phyloP scores from a whole-genome alignment of 108 stramenopile genomes.

The Schizochytrium sp. region DNA sequence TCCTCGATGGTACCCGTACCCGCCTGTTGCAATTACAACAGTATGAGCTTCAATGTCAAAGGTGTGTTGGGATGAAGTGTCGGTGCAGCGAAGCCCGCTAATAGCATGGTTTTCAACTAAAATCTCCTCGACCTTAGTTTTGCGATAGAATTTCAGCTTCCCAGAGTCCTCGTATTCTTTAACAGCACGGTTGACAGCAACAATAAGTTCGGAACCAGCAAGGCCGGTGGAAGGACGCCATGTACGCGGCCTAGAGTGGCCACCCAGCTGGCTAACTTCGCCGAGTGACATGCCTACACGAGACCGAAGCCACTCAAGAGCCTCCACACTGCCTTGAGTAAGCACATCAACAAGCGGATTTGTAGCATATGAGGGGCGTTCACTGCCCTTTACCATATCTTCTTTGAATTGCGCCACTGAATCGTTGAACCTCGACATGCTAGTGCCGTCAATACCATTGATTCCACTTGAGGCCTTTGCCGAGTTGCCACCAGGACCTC shows the following conservation, averaged over 20 bases:
- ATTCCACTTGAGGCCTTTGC: conserved; percentile 92
- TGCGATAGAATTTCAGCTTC: conserved; percentile 80
- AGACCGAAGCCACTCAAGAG: conserved; percentile 84
- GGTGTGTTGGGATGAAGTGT: conserved; percentile 63
- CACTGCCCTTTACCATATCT: conserved; percentile 86
- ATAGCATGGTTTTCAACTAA: conserved; percentile 21
- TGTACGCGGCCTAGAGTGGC: conserved; percentile 86
- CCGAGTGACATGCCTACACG: conserved; percentile 85
- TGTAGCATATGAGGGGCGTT: conserved; percentile 71
- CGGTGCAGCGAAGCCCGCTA: conserved; percentile 62
- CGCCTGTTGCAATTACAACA: conserved; percentile 89
- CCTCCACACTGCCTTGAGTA: conserved; percentile 80
- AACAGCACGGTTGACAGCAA: conserved; percentile 84
- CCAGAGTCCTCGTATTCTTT: conserved; percentile 83
- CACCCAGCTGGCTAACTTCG: conserved; percentile 85
- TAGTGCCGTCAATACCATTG: conserved; percentile 84
- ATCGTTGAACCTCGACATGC: conserved; percentile 74
- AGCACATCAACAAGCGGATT: conserved; percentile 81
- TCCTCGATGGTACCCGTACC: conserved; percentile 84
- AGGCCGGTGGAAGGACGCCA: conserved; percentile 87
- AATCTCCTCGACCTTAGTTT: conserved; percentile 79
- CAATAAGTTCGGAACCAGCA: conserved; percentile 89
- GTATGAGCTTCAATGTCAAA: conserved; percentile 73
- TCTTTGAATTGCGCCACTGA: conserved; percentile 80
- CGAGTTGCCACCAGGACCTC: conserved; percentile 88